These are phyloP conservation scores for Tripidium arundinaceum DNA, from an alignment of 202 grass and related monocot genomes.

Conservation along the genomic window DNA sequence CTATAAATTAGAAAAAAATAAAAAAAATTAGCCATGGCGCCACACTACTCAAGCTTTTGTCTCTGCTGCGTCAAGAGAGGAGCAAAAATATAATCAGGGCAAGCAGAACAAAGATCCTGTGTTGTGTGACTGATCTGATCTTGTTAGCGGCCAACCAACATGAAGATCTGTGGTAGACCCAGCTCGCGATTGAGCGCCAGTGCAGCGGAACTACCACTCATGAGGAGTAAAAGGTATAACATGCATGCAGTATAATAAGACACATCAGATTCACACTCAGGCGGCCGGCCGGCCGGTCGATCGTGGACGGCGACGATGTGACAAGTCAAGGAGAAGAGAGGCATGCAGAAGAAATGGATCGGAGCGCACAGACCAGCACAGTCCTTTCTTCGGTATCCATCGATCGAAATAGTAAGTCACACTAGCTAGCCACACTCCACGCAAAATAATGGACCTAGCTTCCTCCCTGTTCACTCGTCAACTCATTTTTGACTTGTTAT, in stretches of 20 bases:
- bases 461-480: neutral
- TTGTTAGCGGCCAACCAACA: too few relatives aligned
- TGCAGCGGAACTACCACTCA: too few relatives aligned
- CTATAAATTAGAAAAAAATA: too few relatives aligned
- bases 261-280: neutral
- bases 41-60: neutral
- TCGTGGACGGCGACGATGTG: neutral
- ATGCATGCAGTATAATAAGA: too few relatives aligned
- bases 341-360: neutral
- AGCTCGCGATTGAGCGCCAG: too few relatives aligned
- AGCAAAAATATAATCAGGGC: neutral
- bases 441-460: neutral
- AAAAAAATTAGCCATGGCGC: too few relatives aligned
- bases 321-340: neutral
- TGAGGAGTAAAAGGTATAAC: neutral
- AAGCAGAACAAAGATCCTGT: neutral
- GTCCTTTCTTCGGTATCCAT: neutral
- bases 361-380: neutral
- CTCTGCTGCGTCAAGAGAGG: neutral
- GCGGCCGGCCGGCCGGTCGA: neutral
- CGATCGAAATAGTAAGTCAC: neutral
- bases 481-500: slow-evolving; percentile 6
- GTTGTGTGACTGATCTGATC: too few relatives aligned
- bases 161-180: too few relatives aligned
- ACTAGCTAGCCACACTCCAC: too few relatives aligned